phyloP scores from a whole-genome alignment of 2,329 filamentous ascomycete species.

The Epicoccum sorghinum region DNA sequence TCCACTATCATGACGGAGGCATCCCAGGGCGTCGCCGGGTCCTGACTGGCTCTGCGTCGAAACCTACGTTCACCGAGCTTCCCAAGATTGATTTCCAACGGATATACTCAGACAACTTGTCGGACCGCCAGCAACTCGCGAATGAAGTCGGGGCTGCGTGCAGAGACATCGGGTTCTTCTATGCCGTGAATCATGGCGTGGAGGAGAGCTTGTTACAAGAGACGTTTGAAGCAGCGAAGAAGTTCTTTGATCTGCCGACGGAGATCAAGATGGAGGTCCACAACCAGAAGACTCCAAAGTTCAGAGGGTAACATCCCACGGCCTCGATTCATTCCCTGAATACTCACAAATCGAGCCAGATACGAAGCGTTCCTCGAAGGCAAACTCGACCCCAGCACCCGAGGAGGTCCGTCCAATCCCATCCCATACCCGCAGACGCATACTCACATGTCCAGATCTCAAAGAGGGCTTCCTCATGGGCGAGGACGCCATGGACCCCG shows the following conservation, averaged over 20 bases:
- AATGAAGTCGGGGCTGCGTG: constrained; percentile 42
- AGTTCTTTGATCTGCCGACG: constrained; percentile 39
- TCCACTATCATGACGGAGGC: constrained; percentile 42
- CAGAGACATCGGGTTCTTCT: constrained; percentile 43
- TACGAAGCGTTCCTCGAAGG: constrained; percentile 45
- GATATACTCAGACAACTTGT: constrained; percentile 33
- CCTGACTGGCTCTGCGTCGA: constrained; percentile 32
- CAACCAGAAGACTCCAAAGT: constrained; percentile 43
- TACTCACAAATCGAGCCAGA: background rate
- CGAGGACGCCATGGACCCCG: constrained; percentile 42
- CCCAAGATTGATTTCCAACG: constrained; percentile 41
- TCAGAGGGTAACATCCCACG: constrained; percentile 35
- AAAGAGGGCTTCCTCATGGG: constrained; percentile 47
- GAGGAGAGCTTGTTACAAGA: constrained; percentile 33
- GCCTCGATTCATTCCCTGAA: no score
- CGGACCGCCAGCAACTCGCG: constrained; percentile 34
- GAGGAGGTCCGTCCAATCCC: constrained; percentile 30
- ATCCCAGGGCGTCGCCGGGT: constrained; percentile 34
- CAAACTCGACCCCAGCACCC: constrained; percentile 43
- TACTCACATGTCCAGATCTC: constrained; percentile 27
- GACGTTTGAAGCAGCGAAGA: constrained; percentile 37
- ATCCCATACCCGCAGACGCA: background rate
- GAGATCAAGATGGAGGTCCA: constrained; percentile 47
- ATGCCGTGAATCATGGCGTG: constrained; percentile 41
- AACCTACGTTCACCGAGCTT: constrained; percentile 31